Evolutionary conservation across 768 basidiomycete genomes (phyloP).

Genomic region (Termitomyces sp.): DNA sequence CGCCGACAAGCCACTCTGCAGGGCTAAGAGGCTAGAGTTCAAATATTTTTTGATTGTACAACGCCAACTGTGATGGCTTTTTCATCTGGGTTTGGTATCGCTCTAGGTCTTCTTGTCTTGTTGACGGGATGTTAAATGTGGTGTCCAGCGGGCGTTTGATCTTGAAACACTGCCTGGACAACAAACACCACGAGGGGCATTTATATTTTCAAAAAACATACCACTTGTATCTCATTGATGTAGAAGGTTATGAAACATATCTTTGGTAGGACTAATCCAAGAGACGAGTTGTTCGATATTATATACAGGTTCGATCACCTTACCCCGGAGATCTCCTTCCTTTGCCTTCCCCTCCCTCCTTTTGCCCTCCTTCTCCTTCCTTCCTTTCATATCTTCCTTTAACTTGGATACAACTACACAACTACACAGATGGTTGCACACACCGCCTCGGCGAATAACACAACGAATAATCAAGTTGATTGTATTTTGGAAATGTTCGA

Average conservation of each 20-base stretch:
- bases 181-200: background rate
- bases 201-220: background rate
- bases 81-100: background rate
- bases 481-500: background rate
- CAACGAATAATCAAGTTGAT: background rate
- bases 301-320: background rate
- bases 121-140: background rate
- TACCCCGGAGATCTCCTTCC: background rate
- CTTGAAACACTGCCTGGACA: background rate
- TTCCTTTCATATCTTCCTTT: background rate
- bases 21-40: too few species aligned
- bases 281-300: background rate
- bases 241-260: background rate
- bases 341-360: too few species aligned
- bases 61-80: background rate
- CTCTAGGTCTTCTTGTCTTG: background rate
- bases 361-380: background rate
- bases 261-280: background rate
- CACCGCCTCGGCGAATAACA: too few species aligned
- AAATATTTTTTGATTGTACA: background rate
- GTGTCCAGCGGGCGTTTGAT: background rate
- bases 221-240: background rate
- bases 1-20: too few species aligned
- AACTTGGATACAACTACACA: background rate
- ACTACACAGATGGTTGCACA: background rate